Percentiles rank a stretch among this genome's conserved stretches.
Evolutionary conservation across 2,329 filamentous ascomycete species (phyloP).

Genomic region (Zalaria obscura): DNA sequence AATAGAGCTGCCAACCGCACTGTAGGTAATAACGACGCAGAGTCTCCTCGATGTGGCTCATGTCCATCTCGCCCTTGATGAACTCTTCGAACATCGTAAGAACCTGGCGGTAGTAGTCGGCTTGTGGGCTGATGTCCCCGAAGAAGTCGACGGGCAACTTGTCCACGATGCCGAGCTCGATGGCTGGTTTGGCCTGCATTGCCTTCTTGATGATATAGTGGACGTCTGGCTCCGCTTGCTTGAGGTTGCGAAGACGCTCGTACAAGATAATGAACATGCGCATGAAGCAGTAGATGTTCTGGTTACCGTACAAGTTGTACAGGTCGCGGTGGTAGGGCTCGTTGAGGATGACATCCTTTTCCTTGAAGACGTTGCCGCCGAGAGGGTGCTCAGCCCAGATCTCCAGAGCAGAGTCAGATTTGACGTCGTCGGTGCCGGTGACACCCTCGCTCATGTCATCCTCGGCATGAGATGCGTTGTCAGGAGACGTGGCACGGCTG

Average conservation of each 20-base stretch:
- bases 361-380: conserved; percentile 41
- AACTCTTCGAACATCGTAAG: conserved; percentile 77
- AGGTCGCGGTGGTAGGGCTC: conserved; percentile 66
- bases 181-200: conserved; percentile 63
- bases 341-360: conserved; percentile 56
- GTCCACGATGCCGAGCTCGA: conserved; percentile 70
- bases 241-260: conserved; percentile 68
- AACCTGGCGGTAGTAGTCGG: conserved; percentile 75
- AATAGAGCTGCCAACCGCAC: conserved; percentile 86
- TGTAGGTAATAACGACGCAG: conserved; percentile 83
- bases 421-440: conserved; percentile 10
- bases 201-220: conserved; percentile 59
- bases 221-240: conserved; percentile 62
- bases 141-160: conserved; percentile 67
- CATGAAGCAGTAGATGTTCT: conserved; percentile 88
- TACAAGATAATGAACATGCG: conserved; percentile 88
- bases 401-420: conserved; percentile 35
- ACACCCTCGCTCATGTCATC: conserved; percentile 49
- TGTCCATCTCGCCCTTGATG: conserved; percentile 62
- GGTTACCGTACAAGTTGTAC: conserved; percentile 86
- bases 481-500: conserved; percentile 82
- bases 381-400: conserved; percentile 49
- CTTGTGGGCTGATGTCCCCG: conserved; percentile 43
- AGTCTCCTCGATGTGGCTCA: conserved; percentile 74
- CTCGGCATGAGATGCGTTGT: conserved; percentile 61